Base-by-base conservation (phyloP, 306 rosid species). In the Comarum palustre region DNA sequence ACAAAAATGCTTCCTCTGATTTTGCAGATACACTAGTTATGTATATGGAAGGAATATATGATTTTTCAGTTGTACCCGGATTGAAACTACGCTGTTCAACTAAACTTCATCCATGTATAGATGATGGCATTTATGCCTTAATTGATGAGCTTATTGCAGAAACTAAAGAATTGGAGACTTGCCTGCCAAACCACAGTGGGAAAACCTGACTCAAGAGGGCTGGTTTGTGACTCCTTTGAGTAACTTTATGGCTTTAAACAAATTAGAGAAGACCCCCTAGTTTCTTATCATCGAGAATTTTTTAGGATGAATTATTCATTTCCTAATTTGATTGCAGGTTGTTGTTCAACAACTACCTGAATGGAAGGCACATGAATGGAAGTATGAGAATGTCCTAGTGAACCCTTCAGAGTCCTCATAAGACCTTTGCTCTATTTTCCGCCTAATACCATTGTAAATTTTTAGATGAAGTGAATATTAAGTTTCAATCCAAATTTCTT, bases 111-210 rank as follows among this genome's bases (percentile, higher is more conserved):
- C 3, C 38, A 14, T 15, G 34, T 27, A 29, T 20, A 52, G n/a
- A 8, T 22, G 9, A 22, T 22, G 59, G 59, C 20, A 52, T 9
- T 2, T 52, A 13, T 52, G 9, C 31, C 31, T 54, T 22, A 54
- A 22, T 4, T 22, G 16, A 54, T 59, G 43, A 31, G 66, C 43
- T 42, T 19, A 50, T 63, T n/a, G 32, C 87, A 94, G 99, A 94
- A 94, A 85, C 99, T 93, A 74, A 91, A 85, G 83, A 89, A 85
- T 75, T 94, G 95, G 95, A 94, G 99, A 86, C 87, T 91, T 54
- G 99, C 99, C 82, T 94, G 99, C 85, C 99, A 94, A 83, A 82
- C 90, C 66, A 84, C 83, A 42, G 96, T 94, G 46, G 96, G 96
- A 29, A 71, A 80, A 75, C 81, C 90, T 63, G 95, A 91, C 72